phyloP scores from a whole-genome alignment of 2,329 filamentous ascomycete genomes.

The Fusarium sp. region DNA sequence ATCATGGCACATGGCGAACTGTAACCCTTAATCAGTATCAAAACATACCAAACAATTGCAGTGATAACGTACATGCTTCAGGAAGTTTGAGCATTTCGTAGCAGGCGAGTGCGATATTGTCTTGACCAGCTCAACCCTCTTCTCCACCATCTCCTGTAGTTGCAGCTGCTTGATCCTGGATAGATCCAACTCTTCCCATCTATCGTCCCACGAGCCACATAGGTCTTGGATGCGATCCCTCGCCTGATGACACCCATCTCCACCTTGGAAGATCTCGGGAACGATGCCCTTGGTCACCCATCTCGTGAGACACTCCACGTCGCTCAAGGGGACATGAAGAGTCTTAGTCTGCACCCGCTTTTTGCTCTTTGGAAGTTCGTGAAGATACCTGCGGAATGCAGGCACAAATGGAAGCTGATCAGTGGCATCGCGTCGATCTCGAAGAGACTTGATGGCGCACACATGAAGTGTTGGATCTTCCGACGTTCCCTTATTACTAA shows the following conservation, averaged over 20 bases:
- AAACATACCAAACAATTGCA: neutral
- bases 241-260: slow-evolving; percentile 61
- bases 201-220: slow-evolving; percentile 77
- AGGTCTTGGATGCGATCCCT: slow-evolving; percentile 74
- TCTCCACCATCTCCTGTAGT: slow-evolving; percentile 80
- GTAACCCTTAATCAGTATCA: slow-evolving; percentile 52
- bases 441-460: slow-evolving; percentile 76
- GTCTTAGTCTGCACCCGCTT: slow-evolving; percentile 74
- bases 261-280: slow-evolving; percentile 65
- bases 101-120: slow-evolving; percentile 72
- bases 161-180: slow-evolving; percentile 82
- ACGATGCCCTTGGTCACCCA: slow-evolving; percentile 68
- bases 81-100: slow-evolving; percentile 76
- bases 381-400: slow-evolving; percentile 72
- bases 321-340: slow-evolving; percentile 74
- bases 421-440: slow-evolving; percentile 77
- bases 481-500: slow-evolving; percentile 65
- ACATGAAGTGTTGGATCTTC: slow-evolving; percentile 77
- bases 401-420: slow-evolving; percentile 87
- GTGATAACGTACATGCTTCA: slow-evolving; percentile 80
- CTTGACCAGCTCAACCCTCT: slow-evolving; percentile 70
- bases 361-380: slow-evolving; percentile 71
- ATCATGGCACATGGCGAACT: slow-evolving; percentile 96
- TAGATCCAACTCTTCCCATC: slow-evolving; percentile 88
- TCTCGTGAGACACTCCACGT: slow-evolving; percentile 86